Conservation (phyloP, 208 protist species). For the Wallacemonas sp. region DNA sequence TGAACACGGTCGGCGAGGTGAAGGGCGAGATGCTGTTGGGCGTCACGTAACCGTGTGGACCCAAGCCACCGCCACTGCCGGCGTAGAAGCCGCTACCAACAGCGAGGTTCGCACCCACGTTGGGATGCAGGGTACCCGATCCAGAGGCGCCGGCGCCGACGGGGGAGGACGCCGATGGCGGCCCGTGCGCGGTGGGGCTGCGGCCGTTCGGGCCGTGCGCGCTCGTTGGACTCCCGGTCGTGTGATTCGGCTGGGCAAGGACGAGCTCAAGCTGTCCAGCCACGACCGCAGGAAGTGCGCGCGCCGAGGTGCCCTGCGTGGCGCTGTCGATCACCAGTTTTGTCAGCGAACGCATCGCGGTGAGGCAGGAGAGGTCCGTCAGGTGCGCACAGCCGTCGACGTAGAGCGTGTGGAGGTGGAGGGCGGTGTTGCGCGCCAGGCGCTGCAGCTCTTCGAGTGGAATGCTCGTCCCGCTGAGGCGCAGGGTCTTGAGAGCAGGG, state of each 20-base stretch:
- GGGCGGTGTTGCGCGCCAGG: conserved; percentile 18
- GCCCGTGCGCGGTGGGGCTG: conserved; percentile 1
- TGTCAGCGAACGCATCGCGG: conserved; percentile 29
- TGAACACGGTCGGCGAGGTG: conserved; percentile 16
- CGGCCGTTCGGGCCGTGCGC: conserved; percentile 6
- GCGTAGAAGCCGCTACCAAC: conserved; percentile 2
- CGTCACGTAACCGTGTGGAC: conserved; percentile 2
- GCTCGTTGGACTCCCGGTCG: conserved; percentile 16
- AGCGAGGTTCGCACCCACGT: neutral
- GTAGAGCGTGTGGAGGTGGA: conserved; percentile 34
- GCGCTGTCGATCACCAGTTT: conserved; percentile 38
- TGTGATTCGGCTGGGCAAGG: conserved; percentile 24
- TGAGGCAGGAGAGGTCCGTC: conserved; percentile 37
- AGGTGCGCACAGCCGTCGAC: conserved; percentile 44
- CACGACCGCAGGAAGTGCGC: conserved; percentile 1
- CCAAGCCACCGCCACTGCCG: neutral
- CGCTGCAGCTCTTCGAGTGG: conserved; percentile 28
- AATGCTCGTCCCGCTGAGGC: conserved; percentile 44
- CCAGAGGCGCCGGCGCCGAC: no score
- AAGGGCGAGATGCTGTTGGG: conserved; percentile 5
- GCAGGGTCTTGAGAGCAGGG: conserved; percentile 44
- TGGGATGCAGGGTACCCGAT: neutral
- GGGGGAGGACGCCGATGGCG: no score
- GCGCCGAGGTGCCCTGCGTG: conserved; percentile 8
- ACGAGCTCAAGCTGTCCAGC: conserved; percentile 32